Conservation (phyloP, 73 alveolate species). For the Paramecium octaurelia region DNA sequence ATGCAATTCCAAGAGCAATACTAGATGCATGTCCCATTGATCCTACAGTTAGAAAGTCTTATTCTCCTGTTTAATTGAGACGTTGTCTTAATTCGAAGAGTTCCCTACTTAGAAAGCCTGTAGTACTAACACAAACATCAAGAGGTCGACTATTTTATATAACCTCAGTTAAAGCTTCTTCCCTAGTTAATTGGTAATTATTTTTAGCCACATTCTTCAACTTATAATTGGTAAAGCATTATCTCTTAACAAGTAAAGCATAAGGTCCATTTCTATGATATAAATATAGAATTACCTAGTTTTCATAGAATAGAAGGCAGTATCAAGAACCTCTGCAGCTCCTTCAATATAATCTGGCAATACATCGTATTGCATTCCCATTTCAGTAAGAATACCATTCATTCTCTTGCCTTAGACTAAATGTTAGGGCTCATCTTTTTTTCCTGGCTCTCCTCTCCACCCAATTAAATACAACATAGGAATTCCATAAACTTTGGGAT, state of each 20-base stretch:
- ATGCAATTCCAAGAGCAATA: conserved; percentile 86
- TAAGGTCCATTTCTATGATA: conserved; percentile 75
- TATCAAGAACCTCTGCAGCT: conserved; percentile 70
- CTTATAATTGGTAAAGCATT: conserved; percentile 79
- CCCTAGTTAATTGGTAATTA: conserved; percentile 68
- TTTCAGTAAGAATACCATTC: conserved; percentile 73
- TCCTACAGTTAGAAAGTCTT: conserved; percentile 83
- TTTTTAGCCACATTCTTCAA: conserved; percentile 31
- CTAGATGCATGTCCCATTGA: conserved; percentile 93
- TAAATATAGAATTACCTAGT: conserved; percentile 36
- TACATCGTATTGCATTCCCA: conserved; percentile 84
- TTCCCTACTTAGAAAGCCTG: conserved; percentile 94
- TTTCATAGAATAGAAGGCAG: conserved; percentile 60
- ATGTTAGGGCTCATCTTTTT: conserved; percentile 95
- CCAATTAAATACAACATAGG: conserved; percentile 90
- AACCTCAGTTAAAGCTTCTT: conserved; percentile 69
- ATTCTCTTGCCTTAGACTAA: conserved; percentile 84
- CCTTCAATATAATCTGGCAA: conserved; percentile 89
- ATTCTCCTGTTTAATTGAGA: conserved; percentile 65
- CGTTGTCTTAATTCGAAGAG: conserved; percentile 79
- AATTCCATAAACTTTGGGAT: conserved; percentile 86
- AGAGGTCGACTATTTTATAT: conserved; percentile 60
- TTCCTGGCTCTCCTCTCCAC: conserved; percentile 98
- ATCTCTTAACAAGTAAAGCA: conserved; percentile 82
- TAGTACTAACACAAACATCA: conserved; percentile 76